A percentile compares a stretch with the other conserved stretches of the same genome.
Conservation (phyloP, 2,329 filamentous ascomycete species). For the Neonectria neomacrospora region DNA sequence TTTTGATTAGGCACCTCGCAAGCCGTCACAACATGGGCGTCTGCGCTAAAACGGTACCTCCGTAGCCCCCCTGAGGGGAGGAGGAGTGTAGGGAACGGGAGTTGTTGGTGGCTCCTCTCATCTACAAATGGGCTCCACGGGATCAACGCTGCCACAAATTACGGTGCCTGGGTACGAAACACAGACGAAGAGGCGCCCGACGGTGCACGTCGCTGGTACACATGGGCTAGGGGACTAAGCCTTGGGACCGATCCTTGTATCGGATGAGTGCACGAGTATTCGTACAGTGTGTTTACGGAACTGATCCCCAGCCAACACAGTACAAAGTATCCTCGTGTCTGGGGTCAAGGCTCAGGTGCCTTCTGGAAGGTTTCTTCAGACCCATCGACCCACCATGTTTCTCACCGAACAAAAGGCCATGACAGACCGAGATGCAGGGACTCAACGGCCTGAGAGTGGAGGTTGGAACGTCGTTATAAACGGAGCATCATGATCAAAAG, state of each 20-base stretch:
- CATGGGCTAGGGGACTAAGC: conserved; percentile 21
- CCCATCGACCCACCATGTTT: conserved; percentile 36
- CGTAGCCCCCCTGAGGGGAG: conserved; percentile 34
- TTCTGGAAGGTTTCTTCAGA: conserved; percentile 47
- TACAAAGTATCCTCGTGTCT: conserved; percentile 27
- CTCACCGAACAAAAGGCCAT: conserved; percentile 33
- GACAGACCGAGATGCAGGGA: conserved; percentile 34
- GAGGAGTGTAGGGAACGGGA: conserved; percentile 39
- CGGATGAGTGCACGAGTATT: conserved; percentile 5
- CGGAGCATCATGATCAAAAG: conserved; percentile 9
- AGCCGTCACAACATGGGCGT: conserved; percentile 40
- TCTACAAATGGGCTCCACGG: conserved; percentile 35
- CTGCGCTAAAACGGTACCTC: conserved; percentile 37
- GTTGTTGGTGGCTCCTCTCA: conserved; percentile 42
- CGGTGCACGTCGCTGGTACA: conserved; percentile 19
- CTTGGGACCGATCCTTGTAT: conserved; percentile 22
- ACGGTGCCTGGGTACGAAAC: conserved; percentile 31
- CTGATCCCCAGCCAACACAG: conserved; percentile 20
- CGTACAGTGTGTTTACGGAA: conserved; percentile 32
- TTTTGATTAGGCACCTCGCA: conserved; percentile 42
- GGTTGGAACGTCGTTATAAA: conserved; percentile 21
- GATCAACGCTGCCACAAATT: conserved; percentile 36
- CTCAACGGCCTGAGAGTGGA: conserved; percentile 7
- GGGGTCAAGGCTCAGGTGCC: conserved; percentile 34
- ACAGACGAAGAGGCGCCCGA: conserved; percentile 27